Base-by-base conservation (phyloP, 208 protist species). In the Trypanosoma vivax region DNA sequence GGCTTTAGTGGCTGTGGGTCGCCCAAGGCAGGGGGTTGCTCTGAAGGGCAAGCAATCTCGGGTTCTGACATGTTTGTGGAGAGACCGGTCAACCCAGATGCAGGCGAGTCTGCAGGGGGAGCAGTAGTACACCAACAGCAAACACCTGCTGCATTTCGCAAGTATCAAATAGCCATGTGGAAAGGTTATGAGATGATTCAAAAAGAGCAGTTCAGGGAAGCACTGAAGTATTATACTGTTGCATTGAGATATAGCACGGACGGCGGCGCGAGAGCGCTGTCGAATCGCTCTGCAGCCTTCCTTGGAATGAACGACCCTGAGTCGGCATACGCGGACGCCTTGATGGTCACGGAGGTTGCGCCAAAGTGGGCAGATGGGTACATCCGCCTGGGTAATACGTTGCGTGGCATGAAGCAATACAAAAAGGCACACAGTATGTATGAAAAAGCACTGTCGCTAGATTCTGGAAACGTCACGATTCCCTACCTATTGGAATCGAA, bases 381-480 rank as follows among this genome's bases (percentile, higher is more conserved):
- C 51, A 74, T 93, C 3, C 81, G 86, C 16, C 75, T 72, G 5
- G 84, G 75, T 18, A 92, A 89, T 50, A 73, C 83, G n/a, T 59
- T 87, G 43, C 79, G 75, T 48, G 69, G 73, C 40, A 73, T 83
- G 45, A 80, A 79, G 33, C 55, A 72, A 29, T 87, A 75, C 50
- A 68, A 76, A 21, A 73, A 90, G 31, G 86, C 81, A 14, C 66
- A 83, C 52, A 53, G 48, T 18, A 84, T 73, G 50, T 90, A 86
- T 70, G 51, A 80, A 28, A 58, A 66, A 19, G 86, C 79, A 5
- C 52, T 88, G 58, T 46, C 55, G 34, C 51, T 51, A n/a, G 68
- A 85, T 23, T 49, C 67, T 6, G 10, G 59, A 5, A 88, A 73
- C 58, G 27, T 38, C 5, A 60, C 67, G 13, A 55, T 88, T 16